Evolutionary conservation across 768 basidiomycete genomes (phyloP).

Genomic region (Pholiota molesta): DNA sequence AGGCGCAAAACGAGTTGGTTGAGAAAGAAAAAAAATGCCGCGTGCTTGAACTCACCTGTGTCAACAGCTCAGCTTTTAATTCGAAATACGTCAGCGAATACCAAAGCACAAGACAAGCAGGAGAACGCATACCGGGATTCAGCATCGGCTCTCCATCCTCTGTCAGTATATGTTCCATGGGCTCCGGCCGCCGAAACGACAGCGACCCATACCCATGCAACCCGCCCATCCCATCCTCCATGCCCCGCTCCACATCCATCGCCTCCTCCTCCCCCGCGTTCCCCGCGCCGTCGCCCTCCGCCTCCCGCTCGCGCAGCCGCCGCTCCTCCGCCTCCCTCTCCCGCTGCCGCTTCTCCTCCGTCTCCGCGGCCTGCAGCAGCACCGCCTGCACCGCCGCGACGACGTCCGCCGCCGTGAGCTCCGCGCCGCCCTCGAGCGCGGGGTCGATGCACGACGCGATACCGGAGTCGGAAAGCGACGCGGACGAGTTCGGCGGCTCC

Average conservation of each 20-base stretch:
- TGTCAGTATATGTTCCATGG: slow-evolving; percentile 59
- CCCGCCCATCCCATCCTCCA: background rate
- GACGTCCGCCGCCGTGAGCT: slow-evolving; percentile 29
- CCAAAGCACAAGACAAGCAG: background rate
- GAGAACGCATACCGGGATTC: slow-evolving; percentile 56
- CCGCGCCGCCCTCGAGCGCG: slow-evolving; percentile 16
- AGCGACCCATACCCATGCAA: background rate
- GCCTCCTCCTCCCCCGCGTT: background rate
- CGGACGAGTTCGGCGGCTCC: slow-evolving; percentile 11
- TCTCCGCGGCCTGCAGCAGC: slow-evolving; percentile 24
- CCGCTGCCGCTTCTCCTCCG: slow-evolving; percentile 16
- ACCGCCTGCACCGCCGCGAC: slow-evolving; percentile 28
- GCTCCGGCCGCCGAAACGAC: slow-evolving; percentile 32
- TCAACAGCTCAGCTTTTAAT: slow-evolving; percentile 57
- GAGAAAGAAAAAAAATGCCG: background rate
- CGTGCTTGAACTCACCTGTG: slow-evolving; percentile 47
- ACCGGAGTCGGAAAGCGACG: background rate
- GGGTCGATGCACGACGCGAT: slow-evolving; percentile 7
- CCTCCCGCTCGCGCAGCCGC: background rate
- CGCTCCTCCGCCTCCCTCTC: slow-evolving; percentile 15
- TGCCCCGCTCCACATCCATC: background rate
- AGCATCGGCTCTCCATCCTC: slow-evolving; percentile 71
- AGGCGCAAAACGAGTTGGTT: slow-evolving; percentile 2
- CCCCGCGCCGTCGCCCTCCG: background rate
- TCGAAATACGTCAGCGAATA: slow-evolving; percentile 6